Base-by-base conservation (phyloP, 768 basidiomycete species). In the Hygrophoropsis aurantiaca region DNA sequence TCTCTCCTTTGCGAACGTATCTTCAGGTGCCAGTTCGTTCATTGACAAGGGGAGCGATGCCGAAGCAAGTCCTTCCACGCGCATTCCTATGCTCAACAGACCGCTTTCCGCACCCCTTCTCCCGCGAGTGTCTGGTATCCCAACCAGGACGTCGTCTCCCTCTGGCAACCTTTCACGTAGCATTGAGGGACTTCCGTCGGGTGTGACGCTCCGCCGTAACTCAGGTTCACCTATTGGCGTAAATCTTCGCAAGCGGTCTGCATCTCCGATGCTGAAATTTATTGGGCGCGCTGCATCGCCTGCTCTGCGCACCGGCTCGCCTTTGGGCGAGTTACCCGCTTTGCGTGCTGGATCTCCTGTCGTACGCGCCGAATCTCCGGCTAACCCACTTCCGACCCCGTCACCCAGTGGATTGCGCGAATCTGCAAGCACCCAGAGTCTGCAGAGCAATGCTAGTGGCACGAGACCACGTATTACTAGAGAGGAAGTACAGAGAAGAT, bases 401-500 rank as follows among this genome's bases (percentile, higher is more conserved):
- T n/a, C 61, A 52, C 24, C 46, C 47, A 4, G 61, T 59, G 36
- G 60, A 5, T 35, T 56, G 16, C 35, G 37, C 30, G 37, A 36
- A 34, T 26, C 9, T 38, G 21, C 20, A 21, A 27, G 35, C 23
- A 10, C 35, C 15, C 24, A 21, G 11, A 46, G 16, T n/a, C 0
- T 27, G 20, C 18, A 21, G 18, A 27, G 3, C 36, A 21, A 19
- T 23, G 32, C 32, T 52, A 55, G 24, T 36, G 39, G 20, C 16
- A 54, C 42, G 3, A 56, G 56, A 55, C 50, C 26, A 20, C 70
- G 79, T 36, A 80, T 84, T 47, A 81, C 68, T 43, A 73, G 74
- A 23, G 80, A 80, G 44, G 77, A 78, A 40, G 73, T 85, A 16
- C 74, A 78, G 49, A 65, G 74, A 43, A 70, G 78, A 27, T 58